Evolutionary conservation across 805 yeast species (phyloP), one percentile per base, ranked within the genome.

Genomic region (Candida nemodendra): DNA sequence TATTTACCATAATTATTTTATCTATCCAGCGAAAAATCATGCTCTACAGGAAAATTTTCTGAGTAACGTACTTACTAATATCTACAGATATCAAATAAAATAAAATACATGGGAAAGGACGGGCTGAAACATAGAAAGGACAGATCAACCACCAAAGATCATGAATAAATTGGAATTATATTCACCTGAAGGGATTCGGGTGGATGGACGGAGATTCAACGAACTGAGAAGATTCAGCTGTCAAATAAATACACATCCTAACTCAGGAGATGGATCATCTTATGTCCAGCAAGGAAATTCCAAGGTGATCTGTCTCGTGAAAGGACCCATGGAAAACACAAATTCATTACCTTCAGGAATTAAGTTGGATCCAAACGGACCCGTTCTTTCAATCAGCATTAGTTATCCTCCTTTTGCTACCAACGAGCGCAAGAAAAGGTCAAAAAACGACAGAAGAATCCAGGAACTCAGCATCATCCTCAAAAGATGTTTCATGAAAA

Each of bases 161-260:
- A 59, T 59, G 64, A 56, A 60, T 27, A 47, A 85, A 38, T 63
- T 79, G 51, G 99, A 93, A 68, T 63, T 93, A 30, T 91, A 86
- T 57, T 90, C 97, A 0, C 96, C 96, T 5, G 98, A 93, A 63
- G 99, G 99, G 4, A 72, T 93, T 32, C 72, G 99, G 47, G 68
- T 83, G 11, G 98, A 93, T 59, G 99, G 99, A 2, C 78, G 99
- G 52, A 74, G 99, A 45, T 89, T 93, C 89, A 88, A 91, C 54
- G 99, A 93, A 61, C 71, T 90, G 30, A 79, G 98, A 34, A 73
- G 81, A 21, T 86, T 93, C 54, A 78, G 77, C 26, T 85, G 95
- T 56, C 75, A 79, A 14, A 79, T 87, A 37, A 88, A 88, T 54
- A 89, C 98, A 1, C 97, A 90, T 54, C 88, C 96, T 5, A 78